Evolutionary conservation across 176 grass and related monocot species (phyloP).

Genomic region (Elymus sibiricus): DNA sequence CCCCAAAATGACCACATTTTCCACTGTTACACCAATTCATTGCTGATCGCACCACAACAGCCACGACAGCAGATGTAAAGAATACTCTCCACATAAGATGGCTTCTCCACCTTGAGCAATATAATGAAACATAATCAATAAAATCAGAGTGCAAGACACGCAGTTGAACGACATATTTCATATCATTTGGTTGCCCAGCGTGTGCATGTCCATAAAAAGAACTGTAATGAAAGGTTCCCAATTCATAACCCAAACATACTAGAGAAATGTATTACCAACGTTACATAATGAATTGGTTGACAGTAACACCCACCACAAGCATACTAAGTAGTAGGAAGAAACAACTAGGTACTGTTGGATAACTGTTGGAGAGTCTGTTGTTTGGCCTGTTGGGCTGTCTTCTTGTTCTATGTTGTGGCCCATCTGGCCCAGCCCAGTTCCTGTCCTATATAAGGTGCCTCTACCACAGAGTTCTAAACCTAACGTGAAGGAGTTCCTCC

Average conservation of each 20-base stretch:
- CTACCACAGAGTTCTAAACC: too few species aligned
- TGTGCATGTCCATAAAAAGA: not conserved
- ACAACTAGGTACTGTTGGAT: too few species aligned
- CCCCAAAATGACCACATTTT: constrained; percentile 97
- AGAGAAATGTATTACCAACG: not conserved
- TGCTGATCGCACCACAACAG: constrained; percentile 85
- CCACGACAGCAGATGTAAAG: constrained; percentile 98
- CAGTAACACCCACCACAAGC: not conserved
- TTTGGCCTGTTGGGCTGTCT: too few species aligned
- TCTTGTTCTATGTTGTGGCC: too few species aligned
- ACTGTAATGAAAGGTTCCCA: not conserved
- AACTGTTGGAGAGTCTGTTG: too few species aligned
- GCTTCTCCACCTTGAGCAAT: constrained; percentile 87
- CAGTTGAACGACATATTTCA: not conserved
- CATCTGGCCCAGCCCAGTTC: too few species aligned
- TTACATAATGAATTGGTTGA: not conserved
- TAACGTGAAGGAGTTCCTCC: too few species aligned
- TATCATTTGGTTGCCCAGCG: not conserved
- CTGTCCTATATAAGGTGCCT: too few species aligned
- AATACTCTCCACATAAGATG: constrained; percentile 99
- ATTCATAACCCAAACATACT: not conserved
- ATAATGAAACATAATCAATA: constrained; percentile 29
- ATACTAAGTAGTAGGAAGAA: not conserved
- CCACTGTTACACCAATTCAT: constrained; percentile 98
- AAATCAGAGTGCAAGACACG: constrained; percentile 4